Evolutionary conservation across 1,284 basidiomycete species (phyloP).

Genomic region (Takashimella tepidaria): DNA sequence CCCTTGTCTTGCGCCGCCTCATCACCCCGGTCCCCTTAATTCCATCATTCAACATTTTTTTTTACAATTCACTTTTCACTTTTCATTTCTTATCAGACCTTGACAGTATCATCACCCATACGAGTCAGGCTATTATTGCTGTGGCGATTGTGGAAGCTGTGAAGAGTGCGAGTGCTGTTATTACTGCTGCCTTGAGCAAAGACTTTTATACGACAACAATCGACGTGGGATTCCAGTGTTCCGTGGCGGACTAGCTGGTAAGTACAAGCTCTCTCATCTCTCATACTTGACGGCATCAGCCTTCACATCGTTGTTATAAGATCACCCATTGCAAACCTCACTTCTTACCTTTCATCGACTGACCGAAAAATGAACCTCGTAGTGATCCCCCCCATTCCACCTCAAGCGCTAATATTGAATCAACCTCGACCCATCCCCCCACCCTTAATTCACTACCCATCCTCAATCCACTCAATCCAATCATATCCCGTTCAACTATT

Average conservation of each 20-base stretch:
- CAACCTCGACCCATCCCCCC: background rate
- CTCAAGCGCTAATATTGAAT: background rate
- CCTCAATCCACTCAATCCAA: no score
- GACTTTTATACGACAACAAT: background rate
- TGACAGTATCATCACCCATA: background rate
- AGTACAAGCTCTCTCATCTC: conserved; percentile 1
- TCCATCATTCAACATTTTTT: background rate
- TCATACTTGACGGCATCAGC: conserved; percentile 13
- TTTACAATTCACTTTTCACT: background rate
- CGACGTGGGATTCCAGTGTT: background rate
- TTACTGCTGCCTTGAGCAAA: background rate
- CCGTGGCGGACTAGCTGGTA: background rate
- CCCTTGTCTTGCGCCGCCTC: background rate
- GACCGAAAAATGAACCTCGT: background rate
- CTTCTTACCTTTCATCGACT: background rate
- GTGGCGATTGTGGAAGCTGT: background rate
- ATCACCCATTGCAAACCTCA: background rate
- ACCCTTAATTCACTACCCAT: background rate
- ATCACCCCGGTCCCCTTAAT: background rate
- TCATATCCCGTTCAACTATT: no score
- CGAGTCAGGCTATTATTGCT: background rate
- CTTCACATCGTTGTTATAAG: no score
- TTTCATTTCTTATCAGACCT: background rate
- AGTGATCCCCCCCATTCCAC: background rate
- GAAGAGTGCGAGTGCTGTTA: background rate